These are phyloP conservation scores for Beauveria rudraprayagi DNA, from an alignment of 2,329 filamentous ascomycete genomes.

Conservation along the genomic window DNA sequence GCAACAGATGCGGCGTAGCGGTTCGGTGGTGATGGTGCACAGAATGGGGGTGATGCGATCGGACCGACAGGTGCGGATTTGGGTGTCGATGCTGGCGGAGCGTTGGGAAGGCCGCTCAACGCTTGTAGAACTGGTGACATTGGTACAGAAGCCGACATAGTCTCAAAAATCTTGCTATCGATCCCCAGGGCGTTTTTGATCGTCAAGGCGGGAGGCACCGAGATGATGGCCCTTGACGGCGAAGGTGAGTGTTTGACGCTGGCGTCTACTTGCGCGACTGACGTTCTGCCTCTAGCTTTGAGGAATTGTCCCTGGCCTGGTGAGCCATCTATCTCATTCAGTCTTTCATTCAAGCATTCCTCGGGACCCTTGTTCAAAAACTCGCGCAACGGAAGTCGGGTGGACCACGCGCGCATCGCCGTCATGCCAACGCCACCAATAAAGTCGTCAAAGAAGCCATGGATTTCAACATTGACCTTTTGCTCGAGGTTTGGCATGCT, in stretches of 20 bases:
- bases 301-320: slow-evolving; percentile 24
- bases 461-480: slow-evolving; percentile 46
- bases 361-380: slow-evolving; percentile 50
- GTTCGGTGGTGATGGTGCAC: slow-evolving; percentile 21
- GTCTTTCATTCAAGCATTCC: slow-evolving; percentile 43
- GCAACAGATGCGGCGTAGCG: slow-evolving; percentile 22
- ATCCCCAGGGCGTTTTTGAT: slow-evolving; percentile 28
- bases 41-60: slow-evolving; percentile 19
- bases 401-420: slow-evolving; percentile 40
- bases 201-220: slow-evolving; percentile 9
- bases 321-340: slow-evolving; percentile 32
- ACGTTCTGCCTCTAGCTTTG: slow-evolving; percentile 20
- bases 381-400: slow-evolving; percentile 41
- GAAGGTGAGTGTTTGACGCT: slow-evolving; percentile 1
- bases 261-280: slow-evolving; percentile 13
- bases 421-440: slow-evolving; percentile 22
- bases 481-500: slow-evolving; percentile 33
- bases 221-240: neutral
- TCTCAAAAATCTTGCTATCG: slow-evolving; percentile 16
- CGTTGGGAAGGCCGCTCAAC: slow-evolving; percentile 16
- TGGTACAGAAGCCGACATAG: slow-evolving; percentile 16
- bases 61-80: slow-evolving; percentile 21
- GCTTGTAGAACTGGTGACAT: slow-evolving; percentile 25
- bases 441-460: slow-evolving; percentile 52
- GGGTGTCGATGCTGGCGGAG: neutral